Evolutionary conservation across 441 rosid species (phyloP), one percentile per base, ranked within the genome.

Genomic region (Macaranga tanarius): DNA sequence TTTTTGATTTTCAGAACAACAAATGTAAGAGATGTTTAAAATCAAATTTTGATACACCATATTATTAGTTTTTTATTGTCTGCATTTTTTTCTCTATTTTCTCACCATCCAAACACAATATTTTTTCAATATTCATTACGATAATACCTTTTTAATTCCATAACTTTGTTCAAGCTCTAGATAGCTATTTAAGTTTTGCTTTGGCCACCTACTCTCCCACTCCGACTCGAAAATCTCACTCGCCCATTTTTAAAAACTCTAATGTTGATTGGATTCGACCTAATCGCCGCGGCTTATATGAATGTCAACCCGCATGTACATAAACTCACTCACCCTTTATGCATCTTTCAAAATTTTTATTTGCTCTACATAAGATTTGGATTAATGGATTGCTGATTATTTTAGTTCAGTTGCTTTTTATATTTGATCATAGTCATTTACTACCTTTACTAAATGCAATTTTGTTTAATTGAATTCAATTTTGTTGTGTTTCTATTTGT

Each of bases 281-380:
- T 25, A 97, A 92, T 69, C 92, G 91, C 75, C 97, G 99, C 19
- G 84, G 85, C 65, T 90, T 92, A 83, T 93, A 82, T 65, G 94
- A 95, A 85, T 95, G 97, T 77, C 79, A 97, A 67, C 97, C 97
- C 3, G 97, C 97, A 17, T 91, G 99, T 94, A 2, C 62, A 75
- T 51, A 38, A 15, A 16, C 68, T 17, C 17, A 15, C 52, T 69
- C 63, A 69, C 51, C 47, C 22, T 26, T 13, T 15, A 62, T 65
- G 31, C 68, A 17, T 71, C 58, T 50, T 8, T 15, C 10, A 10
- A n/a, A n/a, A n/a, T n/a, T n/a, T n/a, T n/a, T n/a, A n/a, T n/a
- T n/a, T n/a, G n/a, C n/a, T n/a, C n/a, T n/a, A n/a, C n/a, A n/a
- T n/a, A n/a, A 48, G 22, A 22, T 54, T 42, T 22, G 48, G 58